Evolutionary conservation across 1,284 basidiomycete genomes (phyloP).

Genomic region (Rhizoctonia solani): DNA sequence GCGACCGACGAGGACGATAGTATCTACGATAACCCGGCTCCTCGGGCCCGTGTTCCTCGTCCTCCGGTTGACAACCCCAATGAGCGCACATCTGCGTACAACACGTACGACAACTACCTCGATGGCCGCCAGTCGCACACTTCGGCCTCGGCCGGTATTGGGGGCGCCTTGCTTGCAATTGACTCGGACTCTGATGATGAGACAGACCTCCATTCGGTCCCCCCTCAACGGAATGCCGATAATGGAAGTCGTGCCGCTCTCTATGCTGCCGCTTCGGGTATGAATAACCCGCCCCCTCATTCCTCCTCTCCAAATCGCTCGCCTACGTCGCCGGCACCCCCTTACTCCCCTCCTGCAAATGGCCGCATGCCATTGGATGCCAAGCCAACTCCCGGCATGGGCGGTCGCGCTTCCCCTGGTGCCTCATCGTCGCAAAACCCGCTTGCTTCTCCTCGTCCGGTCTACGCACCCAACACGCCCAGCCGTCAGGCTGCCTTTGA

Average conservation of each 20-base stretch:
- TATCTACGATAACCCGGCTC: conserved; percentile 52
- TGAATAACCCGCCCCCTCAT: conserved; percentile 11
- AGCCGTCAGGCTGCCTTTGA: conserved; percentile 26
- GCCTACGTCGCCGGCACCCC: conserved; percentile 30
- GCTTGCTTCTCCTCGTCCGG: conserved; percentile 23
- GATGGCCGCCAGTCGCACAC: conserved; percentile 22
- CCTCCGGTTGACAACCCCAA: conserved; percentile 42
- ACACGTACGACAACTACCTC: conserved; percentile 56
- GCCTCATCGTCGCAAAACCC: background rate
- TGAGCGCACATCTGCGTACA: conserved; percentile 58
- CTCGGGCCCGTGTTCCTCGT: conserved; percentile 39
- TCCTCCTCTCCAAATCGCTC: conserved; percentile 12
- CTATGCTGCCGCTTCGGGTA: conserved; percentile 17
- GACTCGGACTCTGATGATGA: conserved; percentile 44
- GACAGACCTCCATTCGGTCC: conserved; percentile 37
- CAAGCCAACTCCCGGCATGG: background rate
- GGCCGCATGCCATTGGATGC: conserved; percentile 8
- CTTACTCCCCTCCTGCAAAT: conserved; percentile 22
- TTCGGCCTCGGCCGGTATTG: conserved; percentile 17
- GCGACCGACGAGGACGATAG: conserved; percentile 69
- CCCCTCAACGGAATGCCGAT: conserved; percentile 28
- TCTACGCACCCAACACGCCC: conserved; percentile 28
- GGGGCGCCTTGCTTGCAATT: conserved; percentile 41
- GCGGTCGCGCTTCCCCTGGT: background rate
- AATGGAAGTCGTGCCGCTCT: conserved; percentile 10